Base-by-base conservation (phyloP, 306 rosid species). In the Prunus davidiana region DNA sequence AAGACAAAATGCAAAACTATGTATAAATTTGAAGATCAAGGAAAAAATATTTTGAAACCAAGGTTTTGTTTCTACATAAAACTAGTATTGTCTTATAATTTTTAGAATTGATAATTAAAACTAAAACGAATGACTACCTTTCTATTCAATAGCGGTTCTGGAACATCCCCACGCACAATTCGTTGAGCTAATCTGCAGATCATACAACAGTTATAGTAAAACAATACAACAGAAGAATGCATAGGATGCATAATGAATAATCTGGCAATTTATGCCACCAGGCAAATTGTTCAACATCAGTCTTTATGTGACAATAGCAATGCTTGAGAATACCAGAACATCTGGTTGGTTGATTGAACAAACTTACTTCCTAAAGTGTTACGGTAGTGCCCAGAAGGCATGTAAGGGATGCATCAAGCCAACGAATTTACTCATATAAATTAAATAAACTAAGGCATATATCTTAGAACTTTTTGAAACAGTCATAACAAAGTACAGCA, bases 91-190 rank as follows among this genome's bases (percentile, higher is more conserved):
- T 32, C 34, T 22, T 55, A 71, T n/a, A 7, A 45, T 25, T 43
- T 66, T 51, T 5, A 38, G 6, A 78, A 52, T 20, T 30, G 46
- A 43, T 43, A 3, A 25, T 10, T 47, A 41, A 52, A 47, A 65
- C 38, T 34, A 30, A 55, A 56, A 54, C 49, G 57, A 64, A 72
- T 34, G 43, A 73, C 61, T 75, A 91, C 99, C 99, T 90, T 92
- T 47, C 99, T 77, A 49, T 92, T 95, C 87, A 92, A 77, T 86
- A 95, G 74, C 20, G 98, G 98, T 80, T 96, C 98, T 25, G 98
- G 98, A 84, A 96, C 98, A 87, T 96, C 99, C 41, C 98, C 99
- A 12, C 97, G 93, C 76, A 95, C 92, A 72, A 96, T 96, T 27
- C 96, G 88, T 82, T 96, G 98, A 88, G 98, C 97, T 88, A 96